Percentiles rank a stretch among this genome's conserved stretches.
Evolutionary conservation across 1,284 basidiomycete species (phyloP).

Genomic region (Cutaneotrichosporon spelunceum): DNA sequence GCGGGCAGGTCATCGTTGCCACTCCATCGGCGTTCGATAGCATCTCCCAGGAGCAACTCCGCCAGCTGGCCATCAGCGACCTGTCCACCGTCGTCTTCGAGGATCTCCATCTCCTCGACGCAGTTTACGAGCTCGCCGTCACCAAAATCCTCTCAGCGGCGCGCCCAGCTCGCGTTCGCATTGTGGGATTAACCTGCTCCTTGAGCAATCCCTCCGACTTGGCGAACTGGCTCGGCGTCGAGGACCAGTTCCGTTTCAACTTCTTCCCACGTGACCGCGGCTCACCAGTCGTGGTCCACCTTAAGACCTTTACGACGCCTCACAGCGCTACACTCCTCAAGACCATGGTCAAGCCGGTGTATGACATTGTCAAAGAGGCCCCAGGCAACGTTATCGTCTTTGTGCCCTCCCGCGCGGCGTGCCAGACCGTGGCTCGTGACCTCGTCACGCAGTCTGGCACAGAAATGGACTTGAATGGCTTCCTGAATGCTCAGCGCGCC

Average conservation of each 20-base stretch:
- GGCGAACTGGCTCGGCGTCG: conserved; percentile 76
- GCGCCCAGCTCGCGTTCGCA: conserved; percentile 63
- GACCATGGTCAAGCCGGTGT: conserved; percentile 86
- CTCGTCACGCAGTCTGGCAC: conserved; percentile 83
- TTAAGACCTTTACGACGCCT: conserved; percentile 79
- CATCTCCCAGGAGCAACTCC: conserved; percentile 26
- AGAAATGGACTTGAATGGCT: conserved; percentile 69
- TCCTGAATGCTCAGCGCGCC: conserved; percentile 61
- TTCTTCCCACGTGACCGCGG: conserved; percentile 82
- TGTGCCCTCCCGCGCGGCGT: conserved; percentile 81
- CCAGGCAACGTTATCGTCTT: conserved; percentile 73
- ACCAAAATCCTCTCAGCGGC: conserved; percentile 63
- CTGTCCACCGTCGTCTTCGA: conserved; percentile 75
- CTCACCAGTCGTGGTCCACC: conserved; percentile 66
- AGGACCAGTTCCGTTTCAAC: conserved; percentile 62
- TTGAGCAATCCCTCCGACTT: conserved; percentile 77
- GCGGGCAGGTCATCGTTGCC: conserved; percentile 45
- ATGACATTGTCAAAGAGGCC: conserved; percentile 58
- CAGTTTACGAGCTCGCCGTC: conserved; percentile 77
- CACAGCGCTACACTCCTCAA: conserved; percentile 86
- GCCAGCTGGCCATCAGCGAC: conserved; percentile 40
- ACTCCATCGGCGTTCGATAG: conserved; percentile 42
- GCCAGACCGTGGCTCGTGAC: conserved; percentile 71
- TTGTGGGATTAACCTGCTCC: conserved; percentile 74
- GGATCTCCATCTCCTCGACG: conserved; percentile 78